Evolutionary conservation across 495 filamentous ascomycete genomes (phyloP), one percentile per base, ranked within the genome.

Genomic region (Podospora fimiseda): DNA sequence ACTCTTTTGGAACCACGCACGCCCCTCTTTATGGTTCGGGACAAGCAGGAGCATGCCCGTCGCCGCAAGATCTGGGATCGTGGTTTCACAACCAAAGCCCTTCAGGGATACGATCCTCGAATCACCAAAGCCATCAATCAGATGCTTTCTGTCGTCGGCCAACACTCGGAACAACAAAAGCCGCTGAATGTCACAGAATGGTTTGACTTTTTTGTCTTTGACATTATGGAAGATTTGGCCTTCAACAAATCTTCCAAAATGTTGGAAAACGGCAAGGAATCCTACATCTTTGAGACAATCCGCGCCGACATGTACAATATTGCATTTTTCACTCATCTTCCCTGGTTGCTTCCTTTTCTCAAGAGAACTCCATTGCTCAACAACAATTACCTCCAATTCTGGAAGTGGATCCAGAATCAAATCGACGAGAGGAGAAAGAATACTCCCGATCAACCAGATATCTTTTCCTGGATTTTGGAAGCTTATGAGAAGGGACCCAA

Each of bases 161-260:
- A 27, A 1, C 16, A 50, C 15, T 21, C 42, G 9, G 11, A 19
- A 11, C 20, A 48, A 2, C 40, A 23, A 3, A 53, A 50, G 3
- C 51, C 68, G 9, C 52, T 78, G n/a, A 65, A 76, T 52, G 60
- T 74, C 6, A 61, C 69, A 0, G 50, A 64, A 9, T 77, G 72
- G 73, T 72, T 79, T 47, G 70, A 67, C 41, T 74, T 65, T 52
- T 77, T 70, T 50, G 60, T 63, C 23, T 79, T 79, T 43, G 78
- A 81, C 44, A 65, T 79, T 11, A 78, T 81, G 74, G 74, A 74
- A 0, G 72, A 79, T 55, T 55, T 81, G 1, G 64, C 74, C 0
- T 79, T 80, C 50, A 74, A 70, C 9, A 62, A 67, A 33, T 68
- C 68, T 6, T 79, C 78, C 55, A 48, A 59, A 15, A 61, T 61